Evolutionary conservation across 2,329 filamentous ascomycete species (phyloP).

Genomic region (Alternaria incomplexa): DNA sequence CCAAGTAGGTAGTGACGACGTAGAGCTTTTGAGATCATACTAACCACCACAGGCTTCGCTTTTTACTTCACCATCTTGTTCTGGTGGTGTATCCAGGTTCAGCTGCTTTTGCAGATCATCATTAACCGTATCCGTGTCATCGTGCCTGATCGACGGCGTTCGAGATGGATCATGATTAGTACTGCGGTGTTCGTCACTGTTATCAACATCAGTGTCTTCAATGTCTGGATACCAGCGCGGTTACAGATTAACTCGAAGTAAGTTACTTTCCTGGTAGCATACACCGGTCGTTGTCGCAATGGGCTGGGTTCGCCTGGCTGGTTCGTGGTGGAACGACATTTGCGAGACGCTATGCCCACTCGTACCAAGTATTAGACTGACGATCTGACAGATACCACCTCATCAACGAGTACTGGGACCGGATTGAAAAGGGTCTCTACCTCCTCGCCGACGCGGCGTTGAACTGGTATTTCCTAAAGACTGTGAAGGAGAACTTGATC

Average conservation of each 20-base stretch:
- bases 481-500: constrained; percentile 56
- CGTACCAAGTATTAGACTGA: constrained; percentile 1
- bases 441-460: constrained; percentile 45
- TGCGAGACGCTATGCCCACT: background rate
- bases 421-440: constrained; percentile 47
- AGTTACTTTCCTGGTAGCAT: background rate
- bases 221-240: constrained; percentile 51
- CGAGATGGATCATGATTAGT: constrained; percentile 43
- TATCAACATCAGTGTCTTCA: constrained; percentile 48
- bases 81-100: constrained; percentile 48
- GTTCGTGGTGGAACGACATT: background rate
- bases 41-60: constrained; percentile 34
- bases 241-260: constrained; percentile 38
- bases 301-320: background rate
- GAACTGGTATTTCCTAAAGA: constrained; percentile 51
- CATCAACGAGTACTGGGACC: constrained; percentile 50
- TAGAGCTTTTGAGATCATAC: background rate
- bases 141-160: constrained; percentile 38
- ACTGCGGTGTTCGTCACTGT: constrained; percentile 47
- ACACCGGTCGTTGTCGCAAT: background rate
- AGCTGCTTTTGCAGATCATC: constrained; percentile 50
- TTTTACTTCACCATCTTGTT: constrained; percentile 46
- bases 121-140: constrained; percentile 50
- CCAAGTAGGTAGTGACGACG: constrained; percentile 33
- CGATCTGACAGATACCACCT: constrained; percentile 26